Conservation (phyloP, 148 eudicot species). For the Silene conica region DNA sequence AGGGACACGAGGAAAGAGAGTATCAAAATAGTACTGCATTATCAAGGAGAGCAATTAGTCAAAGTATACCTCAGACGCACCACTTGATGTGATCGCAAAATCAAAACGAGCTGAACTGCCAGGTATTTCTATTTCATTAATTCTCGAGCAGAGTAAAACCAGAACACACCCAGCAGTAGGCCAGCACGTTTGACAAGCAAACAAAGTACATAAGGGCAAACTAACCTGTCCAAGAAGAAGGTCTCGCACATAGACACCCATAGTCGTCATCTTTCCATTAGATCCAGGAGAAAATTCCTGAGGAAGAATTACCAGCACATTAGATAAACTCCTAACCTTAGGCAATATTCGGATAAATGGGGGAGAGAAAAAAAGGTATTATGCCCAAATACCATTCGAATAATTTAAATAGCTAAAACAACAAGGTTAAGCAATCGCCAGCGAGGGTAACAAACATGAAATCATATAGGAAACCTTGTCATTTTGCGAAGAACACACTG, state of each 20-base stretch:
- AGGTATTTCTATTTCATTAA: not conserved
- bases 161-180: not conserved
- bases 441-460: conserved; percentile 6
- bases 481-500: conserved; percentile 27
- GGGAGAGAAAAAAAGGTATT: not conserved
- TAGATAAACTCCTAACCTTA: not conserved
- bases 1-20: conserved; percentile 89
- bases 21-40: conserved; percentile 93
- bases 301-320: conserved; percentile 20
- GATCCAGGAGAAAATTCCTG: conserved; percentile 99
- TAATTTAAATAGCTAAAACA: not conserved
- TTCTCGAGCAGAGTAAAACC: not conserved
- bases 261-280: conserved; percentile 79
- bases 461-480: conserved; percentile 25
- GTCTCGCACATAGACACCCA: conserved; percentile 96
- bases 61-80: not conserved
- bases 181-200: not conserved
- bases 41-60: conserved; percentile 6
- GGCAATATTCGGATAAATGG: not conserved
- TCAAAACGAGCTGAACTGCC: not conserved
- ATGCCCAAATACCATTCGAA: not conserved
- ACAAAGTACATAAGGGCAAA: not conserved
- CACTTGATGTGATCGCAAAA: not conserved
- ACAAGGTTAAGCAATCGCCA: not conserved
- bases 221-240: conserved; percentile 97